phyloP scores from a whole-genome alignment of 257 asterid genomes.

The Salvia miltiorrhiza region DNA sequence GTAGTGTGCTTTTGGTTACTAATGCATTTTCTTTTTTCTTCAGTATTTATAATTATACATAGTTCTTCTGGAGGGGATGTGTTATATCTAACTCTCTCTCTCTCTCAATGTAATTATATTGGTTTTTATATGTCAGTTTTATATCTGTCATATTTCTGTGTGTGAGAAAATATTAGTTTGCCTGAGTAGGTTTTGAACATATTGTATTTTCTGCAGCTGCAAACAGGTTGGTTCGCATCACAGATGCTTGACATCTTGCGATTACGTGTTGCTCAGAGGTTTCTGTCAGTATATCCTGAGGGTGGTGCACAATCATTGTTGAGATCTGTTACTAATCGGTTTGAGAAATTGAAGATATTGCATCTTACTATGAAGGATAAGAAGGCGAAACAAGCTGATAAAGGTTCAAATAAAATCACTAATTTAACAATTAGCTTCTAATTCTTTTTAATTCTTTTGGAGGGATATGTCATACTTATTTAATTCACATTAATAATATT shows the following conservation, averaged over 20 bases:
- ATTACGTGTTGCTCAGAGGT: conserved; percentile 70
- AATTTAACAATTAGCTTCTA: not conserved
- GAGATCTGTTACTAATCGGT: conserved; percentile 48
- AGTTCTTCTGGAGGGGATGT: not conserved
- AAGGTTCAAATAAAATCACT: conserved; percentile 36
- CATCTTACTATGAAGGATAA: conserved; percentile 39
- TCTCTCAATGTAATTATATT: not conserved
- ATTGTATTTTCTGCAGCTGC: conserved; percentile 43
- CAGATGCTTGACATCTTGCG: conserved; percentile 58
- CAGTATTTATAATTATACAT: not conserved
- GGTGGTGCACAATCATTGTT: conserved; percentile 63
- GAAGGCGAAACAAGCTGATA: conserved; percentile 44
- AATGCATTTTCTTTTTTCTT: not conserved
- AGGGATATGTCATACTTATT: not conserved
- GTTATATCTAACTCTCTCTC: too few species aligned
- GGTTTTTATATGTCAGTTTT: not conserved
- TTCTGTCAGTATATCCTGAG: conserved; percentile 71
- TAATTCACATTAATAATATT: too few species aligned
- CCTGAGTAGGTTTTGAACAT: conserved; percentile 4
- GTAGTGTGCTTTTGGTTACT: not conserved
- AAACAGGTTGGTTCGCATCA: conserved; percentile 82
- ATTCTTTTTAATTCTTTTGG: not conserved
- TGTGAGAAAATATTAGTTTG: not conserved
- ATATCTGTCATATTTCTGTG: not conserved
- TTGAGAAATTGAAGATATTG: conserved; percentile 62